These are phyloP conservation scores for Chrysoporthe austroafricana DNA, from an alignment of 2,329 filamentous ascomycete species.

Conservation along the genomic window DNA sequence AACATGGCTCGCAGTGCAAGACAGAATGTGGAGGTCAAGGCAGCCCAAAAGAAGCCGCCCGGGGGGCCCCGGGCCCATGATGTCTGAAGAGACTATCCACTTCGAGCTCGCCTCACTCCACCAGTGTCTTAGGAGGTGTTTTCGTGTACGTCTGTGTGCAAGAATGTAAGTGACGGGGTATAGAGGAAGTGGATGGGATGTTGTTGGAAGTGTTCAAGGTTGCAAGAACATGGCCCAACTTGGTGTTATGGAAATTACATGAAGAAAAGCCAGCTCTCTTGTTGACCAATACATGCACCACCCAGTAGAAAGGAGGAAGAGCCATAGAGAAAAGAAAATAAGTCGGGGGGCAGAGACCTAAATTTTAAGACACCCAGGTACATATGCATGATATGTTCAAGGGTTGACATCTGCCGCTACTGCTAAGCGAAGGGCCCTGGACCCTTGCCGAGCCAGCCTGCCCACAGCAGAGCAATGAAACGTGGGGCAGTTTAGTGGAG, in stretches of 20 bases:
- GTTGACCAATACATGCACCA: not conserved
- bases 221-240: not conserved
- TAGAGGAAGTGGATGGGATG: no score
- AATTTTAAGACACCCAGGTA: not conserved
- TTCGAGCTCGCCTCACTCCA: no score
- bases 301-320: not conserved
- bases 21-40: slow-evolving; percentile 31
- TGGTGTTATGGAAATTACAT: not conserved
- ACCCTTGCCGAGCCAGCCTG: not conserved
- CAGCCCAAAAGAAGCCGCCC: no score
- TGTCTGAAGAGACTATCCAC: no score
- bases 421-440: not conserved
- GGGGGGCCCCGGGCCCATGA: no score
- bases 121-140: no score
- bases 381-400: not conserved
- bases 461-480: not conserved
- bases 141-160: no score
- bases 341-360: not conserved
- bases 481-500: slow-evolving; percentile 22
- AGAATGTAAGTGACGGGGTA: no score
- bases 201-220: not conserved
- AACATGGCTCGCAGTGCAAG: slow-evolving; percentile 34
- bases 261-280: not conserved
- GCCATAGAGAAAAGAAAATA: not conserved
- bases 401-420: not conserved